A percentile compares a stretch with the other conserved stretches of the same genome.
phyloP scores from a whole-genome alignment of 768 basidiomycete species.

The Cystofilobasidium macerans region DNA sequence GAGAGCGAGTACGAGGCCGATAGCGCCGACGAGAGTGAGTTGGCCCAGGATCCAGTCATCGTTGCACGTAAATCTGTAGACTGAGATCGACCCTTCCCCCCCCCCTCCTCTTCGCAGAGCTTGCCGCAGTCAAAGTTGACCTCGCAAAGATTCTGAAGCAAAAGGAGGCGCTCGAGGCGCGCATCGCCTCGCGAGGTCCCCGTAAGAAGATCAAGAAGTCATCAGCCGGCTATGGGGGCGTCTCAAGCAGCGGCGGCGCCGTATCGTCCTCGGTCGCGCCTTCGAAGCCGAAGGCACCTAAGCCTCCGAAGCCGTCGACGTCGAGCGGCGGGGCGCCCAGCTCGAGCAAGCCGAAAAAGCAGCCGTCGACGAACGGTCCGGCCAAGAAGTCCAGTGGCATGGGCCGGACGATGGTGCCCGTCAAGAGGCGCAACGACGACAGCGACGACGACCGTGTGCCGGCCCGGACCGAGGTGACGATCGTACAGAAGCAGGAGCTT shows the following conservation, averaged over 20 bases:
- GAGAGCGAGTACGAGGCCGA: constrained; percentile 46
- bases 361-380: background rate
- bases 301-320: background rate
- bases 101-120: background rate
- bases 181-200: no score
- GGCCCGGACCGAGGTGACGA: constrained; percentile 46
- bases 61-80: no score
- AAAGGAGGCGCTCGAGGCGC: no score
- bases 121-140: background rate
- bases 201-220: no score
- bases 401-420: background rate
- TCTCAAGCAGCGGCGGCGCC: no score
- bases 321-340: background rate
- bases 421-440: constrained; percentile 43
- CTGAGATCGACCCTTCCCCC: no score
- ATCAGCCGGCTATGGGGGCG: background rate
- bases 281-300: background rate
- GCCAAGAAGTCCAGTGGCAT: background rate
- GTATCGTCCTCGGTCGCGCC: background rate
- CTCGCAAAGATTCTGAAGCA: no score
- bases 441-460: no score
- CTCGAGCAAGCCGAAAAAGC: constrained; percentile 2
- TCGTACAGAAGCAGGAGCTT: constrained; percentile 96
- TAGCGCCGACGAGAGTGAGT: constrained; percentile 22
- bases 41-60: no score